Evolutionary conservation across 2,329 filamentous ascomycete genomes (phyloP).

Genomic region (Ploettnerulaceae sp.): DNA sequence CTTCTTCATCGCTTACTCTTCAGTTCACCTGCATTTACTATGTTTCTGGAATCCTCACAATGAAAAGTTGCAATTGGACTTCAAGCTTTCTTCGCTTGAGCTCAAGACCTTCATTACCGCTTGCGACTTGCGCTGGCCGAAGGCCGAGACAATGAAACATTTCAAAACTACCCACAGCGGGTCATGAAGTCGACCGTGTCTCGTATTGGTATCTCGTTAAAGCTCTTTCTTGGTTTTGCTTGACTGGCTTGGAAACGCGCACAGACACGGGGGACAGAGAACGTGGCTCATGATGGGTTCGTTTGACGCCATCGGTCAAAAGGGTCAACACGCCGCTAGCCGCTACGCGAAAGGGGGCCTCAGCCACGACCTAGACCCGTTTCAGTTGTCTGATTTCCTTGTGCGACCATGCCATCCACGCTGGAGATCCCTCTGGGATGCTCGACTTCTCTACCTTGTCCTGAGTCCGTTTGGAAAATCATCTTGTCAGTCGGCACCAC

Average conservation of each 20-base stretch:
- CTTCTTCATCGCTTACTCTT: background rate
- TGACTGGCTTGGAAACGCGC: constrained; percentile 15
- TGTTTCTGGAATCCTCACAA: background rate
- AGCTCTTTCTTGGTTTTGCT: background rate
- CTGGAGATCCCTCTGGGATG: too few species aligned
- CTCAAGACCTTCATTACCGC: too few species aligned
- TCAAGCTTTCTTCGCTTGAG: too few species aligned
- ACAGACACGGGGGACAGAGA: too few species aligned
- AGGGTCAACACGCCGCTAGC: background rate
- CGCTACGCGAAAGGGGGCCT: background rate
- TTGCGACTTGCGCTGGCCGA: too few species aligned
- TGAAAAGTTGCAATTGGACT: too few species aligned
- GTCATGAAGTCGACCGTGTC: background rate
- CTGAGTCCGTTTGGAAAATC: constrained; percentile 18
- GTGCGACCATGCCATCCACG: background rate
- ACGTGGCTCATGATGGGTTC: constrained; percentile 2
- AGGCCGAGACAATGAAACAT: too few species aligned
- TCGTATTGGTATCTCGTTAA: too few species aligned
- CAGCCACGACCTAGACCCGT: too few species aligned
- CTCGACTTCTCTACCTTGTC: constrained; percentile 16
- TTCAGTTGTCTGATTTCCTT: background rate
- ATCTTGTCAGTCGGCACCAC: constrained; percentile 5
- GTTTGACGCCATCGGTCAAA: constrained; percentile 11
- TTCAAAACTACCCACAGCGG: background rate
- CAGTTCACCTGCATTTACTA: background rate